phyloP scores from a whole-genome alignment of 2,329 filamentous ascomycete genomes.

The Xylariaceae sp. region DNA sequence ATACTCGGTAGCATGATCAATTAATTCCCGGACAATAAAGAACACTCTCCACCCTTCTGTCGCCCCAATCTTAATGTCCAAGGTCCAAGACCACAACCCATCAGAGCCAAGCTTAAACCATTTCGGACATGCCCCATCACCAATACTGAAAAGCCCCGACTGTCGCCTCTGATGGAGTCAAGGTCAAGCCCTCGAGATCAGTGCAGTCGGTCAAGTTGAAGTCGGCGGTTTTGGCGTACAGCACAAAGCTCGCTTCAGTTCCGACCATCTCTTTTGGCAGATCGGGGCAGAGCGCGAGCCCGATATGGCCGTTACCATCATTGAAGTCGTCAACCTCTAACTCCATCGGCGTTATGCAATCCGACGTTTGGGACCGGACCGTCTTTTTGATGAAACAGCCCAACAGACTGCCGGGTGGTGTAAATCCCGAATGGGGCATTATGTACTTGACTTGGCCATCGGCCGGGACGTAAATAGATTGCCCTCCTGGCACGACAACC shows the following conservation, averaged over 20 bases:
- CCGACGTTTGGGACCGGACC: conserved; percentile 14
- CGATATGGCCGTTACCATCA: conserved; percentile 23
- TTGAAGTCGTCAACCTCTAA: conserved; percentile 25
- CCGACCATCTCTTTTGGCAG: conserved; percentile 18
- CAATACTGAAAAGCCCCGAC: conserved; percentile 37
- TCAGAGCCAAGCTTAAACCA: background rate
- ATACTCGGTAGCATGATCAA: background rate
- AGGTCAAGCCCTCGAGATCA: conserved; percentile 29
- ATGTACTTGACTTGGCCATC: conserved; percentile 52
- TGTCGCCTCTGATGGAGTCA: conserved; percentile 22
- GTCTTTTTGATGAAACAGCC: conserved; percentile 42
- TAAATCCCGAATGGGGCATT: conserved; percentile 45
- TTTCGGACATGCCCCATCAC: background rate
- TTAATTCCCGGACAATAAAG: background rate
- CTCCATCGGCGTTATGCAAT: conserved; percentile 17
- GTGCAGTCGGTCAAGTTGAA: conserved; percentile 31
- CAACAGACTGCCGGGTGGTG: conserved; percentile 44
- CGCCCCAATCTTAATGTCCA: background rate
- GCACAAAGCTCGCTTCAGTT: conserved; percentile 21
- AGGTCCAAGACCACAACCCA: background rate
- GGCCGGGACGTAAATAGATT: conserved; percentile 52
- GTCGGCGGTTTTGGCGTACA: conserved; percentile 24
- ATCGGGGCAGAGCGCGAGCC: conserved; percentile 28
- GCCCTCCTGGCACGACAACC: conserved; percentile 57
- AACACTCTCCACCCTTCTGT: background rate